These are phyloP conservation scores for Alternaria rosae DNA, from an alignment of 2,329 filamentous ascomycete genomes.

Conservation along the genomic window DNA sequence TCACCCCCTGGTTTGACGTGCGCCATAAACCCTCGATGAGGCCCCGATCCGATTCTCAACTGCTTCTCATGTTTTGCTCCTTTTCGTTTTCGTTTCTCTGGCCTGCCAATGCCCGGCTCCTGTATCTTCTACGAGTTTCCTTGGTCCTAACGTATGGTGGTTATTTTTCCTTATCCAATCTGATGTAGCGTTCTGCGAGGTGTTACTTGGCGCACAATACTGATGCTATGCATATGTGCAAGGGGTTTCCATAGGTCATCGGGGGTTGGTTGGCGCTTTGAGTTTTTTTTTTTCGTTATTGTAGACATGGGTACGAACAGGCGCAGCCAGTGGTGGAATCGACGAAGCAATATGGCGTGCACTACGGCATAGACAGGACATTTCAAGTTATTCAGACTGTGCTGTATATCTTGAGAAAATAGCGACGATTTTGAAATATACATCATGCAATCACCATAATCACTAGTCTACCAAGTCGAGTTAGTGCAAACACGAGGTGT, in stretches of 20 bases:
- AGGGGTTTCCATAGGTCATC: background rate
- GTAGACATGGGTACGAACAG: background rate
- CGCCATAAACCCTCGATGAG: background rate
- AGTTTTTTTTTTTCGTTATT: background rate
- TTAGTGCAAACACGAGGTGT: constrained; percentile 32
- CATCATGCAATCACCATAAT: background rate
- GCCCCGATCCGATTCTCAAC: background rate
- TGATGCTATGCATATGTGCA: constrained; percentile 10
- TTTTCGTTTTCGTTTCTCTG: background rate
- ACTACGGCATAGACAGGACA: background rate
- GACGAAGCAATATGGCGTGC: background rate
- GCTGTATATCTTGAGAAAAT: background rate
- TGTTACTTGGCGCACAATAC: constrained; percentile 5
- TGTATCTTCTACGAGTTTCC: constrained; percentile 6
- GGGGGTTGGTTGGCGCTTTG: constrained; percentile 3
- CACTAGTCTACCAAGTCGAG: constrained; percentile 5
- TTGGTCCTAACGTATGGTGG: background rate
- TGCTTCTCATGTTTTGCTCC: background rate
- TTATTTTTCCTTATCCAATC: background rate
- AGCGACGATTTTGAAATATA: background rate
- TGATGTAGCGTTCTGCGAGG: constrained; percentile 13
- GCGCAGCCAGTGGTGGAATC: constrained; percentile 1
- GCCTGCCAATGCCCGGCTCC: background rate
- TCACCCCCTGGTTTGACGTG: background rate
- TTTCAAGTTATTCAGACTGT: background rate